Base-by-base conservation (phyloP, 2,329 filamentous ascomycete genomes). In the Xylariomycetidae sp. region DNA sequence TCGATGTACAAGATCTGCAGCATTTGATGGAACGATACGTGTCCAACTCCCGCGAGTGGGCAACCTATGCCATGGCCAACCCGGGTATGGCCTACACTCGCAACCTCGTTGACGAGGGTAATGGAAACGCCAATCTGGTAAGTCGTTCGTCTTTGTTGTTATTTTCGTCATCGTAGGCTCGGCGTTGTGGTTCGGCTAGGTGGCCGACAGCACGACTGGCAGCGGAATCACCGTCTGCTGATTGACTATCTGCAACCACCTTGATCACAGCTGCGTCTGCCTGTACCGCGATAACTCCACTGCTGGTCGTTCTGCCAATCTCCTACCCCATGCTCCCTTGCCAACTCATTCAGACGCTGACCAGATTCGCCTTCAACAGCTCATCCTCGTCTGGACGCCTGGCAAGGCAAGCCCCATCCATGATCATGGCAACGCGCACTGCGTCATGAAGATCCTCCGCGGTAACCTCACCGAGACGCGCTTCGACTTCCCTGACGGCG, bases 61-160 rank as follows among this genome's bases (percentile, higher is more conserved):
- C 64, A 33, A 70, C 68, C 42, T 95, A 85, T 60, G 85, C 84
- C 18, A 73, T 90, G 48, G 72, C 72, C n/a, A 82, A 94, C 50
- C 48, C 63, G 13, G 78, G 69, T 43, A 70, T 79, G 49, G 73
- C 74, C 2, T 95, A 95, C 58, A 95, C 89, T 10, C 68, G 89
- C 35, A 95, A 95, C 54, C 72, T 95, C 4, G 87, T 95, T 27
- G 86, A 94, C 52, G 82, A 88, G 54, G 86, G 88, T 3, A 95
- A 95, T 48, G 87, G 79, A 10, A 70, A 72, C 43, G 67, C 65
- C 50, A 73, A 72, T 47, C 46, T 72, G 45, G 68, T 72, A 57
- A 44, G 64, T 47, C 17, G 33, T 34, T 31, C 32, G 14, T n/a
- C 9, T 12, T 17, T 19, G 29, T n/a, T 9, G 12, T 10, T 15